Evolutionary conservation across 1,284 basidiomycete species (phyloP).

Genomic region (Baeospora myosura): DNA sequence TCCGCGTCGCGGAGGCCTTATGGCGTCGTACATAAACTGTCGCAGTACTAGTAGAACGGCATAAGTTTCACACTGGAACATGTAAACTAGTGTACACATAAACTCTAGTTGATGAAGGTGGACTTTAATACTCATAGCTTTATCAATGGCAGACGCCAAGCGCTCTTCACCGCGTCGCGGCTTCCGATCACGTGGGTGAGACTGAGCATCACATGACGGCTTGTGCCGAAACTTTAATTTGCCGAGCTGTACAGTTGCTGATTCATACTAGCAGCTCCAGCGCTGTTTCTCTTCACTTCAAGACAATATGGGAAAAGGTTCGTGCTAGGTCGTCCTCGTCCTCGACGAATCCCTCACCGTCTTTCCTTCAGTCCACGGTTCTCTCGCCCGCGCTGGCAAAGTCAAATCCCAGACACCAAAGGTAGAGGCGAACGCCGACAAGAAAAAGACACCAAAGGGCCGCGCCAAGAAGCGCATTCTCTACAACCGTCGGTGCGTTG

Average conservation of each 20-base stretch:
- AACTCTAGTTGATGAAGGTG: no score
- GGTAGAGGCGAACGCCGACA: constrained; percentile 97
- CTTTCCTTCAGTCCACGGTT: constrained; percentile 83
- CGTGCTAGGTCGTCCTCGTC: constrained; percentile 12
- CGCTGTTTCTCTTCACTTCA: constrained; percentile 21
- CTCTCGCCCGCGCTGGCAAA: constrained; percentile 99
- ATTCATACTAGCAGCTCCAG: background rate
- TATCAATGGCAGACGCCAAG: no score
- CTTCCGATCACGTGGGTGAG: no score
- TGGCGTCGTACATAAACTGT: constrained; percentile 23
- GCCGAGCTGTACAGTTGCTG: background rate
- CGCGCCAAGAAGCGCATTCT: constrained; percentile 94
- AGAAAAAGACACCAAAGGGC: constrained; percentile 93
- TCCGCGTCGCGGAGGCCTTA: constrained; percentile 37
- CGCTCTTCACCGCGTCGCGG: no score
- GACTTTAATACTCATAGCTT: no score
- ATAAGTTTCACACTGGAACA: no score
- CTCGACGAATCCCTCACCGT: constrained; percentile 6
- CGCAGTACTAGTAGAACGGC: no score
- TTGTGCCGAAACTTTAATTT: no score
- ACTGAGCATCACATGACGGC: no score
- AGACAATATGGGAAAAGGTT: constrained; percentile 66
- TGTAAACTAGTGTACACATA: no score
- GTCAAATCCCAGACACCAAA: constrained; percentile 97
- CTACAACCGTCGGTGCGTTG: constrained; percentile 84